Percentiles rank a stretch among this genome's conserved stretches.
Conservation (phyloP, 306 rosid species). For the Abrus precatorius region DNA sequence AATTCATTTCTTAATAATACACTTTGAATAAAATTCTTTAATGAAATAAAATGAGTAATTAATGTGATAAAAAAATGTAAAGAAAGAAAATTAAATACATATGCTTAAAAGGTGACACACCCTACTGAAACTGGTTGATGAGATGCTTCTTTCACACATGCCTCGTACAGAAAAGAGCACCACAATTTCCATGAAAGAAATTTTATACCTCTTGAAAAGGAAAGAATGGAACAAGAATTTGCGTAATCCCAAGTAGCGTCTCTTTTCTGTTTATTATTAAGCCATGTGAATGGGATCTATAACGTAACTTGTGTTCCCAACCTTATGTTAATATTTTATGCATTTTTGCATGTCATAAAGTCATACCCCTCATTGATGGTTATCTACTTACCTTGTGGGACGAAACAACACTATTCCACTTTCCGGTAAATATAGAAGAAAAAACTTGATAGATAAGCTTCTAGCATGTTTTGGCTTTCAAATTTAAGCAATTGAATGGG, state of each 20-base stretch:
- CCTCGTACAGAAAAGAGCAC: not conserved
- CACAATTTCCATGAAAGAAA: slow-evolving; percentile 3
- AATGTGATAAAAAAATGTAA: no score
- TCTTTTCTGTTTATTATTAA: not conserved
- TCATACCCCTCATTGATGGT: not conserved
- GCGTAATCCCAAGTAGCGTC: not conserved
- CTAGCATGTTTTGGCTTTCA: not conserved
- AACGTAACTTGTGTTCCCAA: not conserved
- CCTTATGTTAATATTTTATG: not conserved
- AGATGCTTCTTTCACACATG: slow-evolving; percentile 3
- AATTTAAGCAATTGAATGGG: slow-evolving; percentile 3
- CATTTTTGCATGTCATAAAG: slow-evolving; percentile 1
- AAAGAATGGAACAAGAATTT: slow-evolving; percentile 1
- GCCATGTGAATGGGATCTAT: slow-evolving; percentile 19
- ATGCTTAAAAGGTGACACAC: not conserved
- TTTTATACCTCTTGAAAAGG: slow-evolving; percentile 15
- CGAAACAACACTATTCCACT: not conserved
- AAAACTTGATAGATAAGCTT: slow-evolving; percentile 1
- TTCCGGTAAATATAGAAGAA: not conserved
- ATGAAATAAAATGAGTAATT: not conserved
- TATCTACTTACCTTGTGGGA: slow-evolving; percentile 26
- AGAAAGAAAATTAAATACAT: no score
- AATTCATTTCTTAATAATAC: not conserved
- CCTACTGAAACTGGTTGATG: not conserved
- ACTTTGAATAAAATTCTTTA: not conserved